Percentiles rank a stretch among this genome's conserved stretches.
phyloP scores from a whole-genome alignment of 305 asterid genomes.

The Fraxinus baroniana region DNA sequence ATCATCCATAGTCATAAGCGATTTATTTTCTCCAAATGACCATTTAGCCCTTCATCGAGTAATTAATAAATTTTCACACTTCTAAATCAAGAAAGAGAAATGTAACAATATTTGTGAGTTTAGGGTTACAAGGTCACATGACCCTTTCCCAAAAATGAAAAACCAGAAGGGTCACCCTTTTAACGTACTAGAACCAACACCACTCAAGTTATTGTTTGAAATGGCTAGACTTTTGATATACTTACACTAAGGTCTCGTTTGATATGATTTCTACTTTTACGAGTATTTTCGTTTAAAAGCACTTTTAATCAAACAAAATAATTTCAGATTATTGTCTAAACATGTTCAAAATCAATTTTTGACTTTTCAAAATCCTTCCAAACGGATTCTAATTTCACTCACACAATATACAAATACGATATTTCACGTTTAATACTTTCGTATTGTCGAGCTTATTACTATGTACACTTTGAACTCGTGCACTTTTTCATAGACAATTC shows the following conservation, averaged over 20 bases:
- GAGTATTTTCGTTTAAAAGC: no score
- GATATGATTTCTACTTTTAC: neutral
- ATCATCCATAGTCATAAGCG: constrained; percentile 16
- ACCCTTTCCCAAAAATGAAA: neutral
- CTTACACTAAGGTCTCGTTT: neutral
- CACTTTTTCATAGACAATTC: neutral
- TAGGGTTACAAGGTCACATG: neutral
- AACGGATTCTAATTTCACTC: neutral
- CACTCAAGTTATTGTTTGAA: neutral
- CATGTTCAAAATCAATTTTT: no score
- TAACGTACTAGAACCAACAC: neutral
- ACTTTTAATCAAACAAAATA: no score
- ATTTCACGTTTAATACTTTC: neutral
- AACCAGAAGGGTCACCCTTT: neutral
- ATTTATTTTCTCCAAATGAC: constrained; percentile 6
- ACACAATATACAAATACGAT: neutral
- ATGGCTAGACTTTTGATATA: neutral
- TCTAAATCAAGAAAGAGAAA: neutral
- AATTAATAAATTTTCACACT: neutral
- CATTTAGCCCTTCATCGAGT: constrained; percentile 10
- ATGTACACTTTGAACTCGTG: neutral
- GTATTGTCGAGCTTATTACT: neutral
- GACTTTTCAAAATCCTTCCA: neutral
- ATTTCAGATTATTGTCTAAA: no score
- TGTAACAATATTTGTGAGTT: neutral